These are phyloP conservation scores for Arachis monticola DNA, from an alignment of 331 rosid genomes.

Conservation along the genomic window DNA sequence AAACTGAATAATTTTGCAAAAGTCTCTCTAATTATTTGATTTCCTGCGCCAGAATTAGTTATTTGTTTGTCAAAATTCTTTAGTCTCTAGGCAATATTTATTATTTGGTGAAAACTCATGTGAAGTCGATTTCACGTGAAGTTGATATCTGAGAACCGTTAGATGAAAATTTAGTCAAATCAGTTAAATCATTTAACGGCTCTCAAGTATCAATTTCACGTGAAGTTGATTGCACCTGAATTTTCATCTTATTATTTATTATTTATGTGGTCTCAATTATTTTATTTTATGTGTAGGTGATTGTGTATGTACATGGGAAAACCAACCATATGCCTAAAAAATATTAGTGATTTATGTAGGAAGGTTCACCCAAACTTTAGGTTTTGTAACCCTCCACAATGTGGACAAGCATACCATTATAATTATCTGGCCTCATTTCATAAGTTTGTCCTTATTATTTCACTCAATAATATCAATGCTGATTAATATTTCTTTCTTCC, in stretches of 20 bases:
- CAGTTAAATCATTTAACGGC: too few relatives aligned
- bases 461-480: slow-evolving; percentile 38
- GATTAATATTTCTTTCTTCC: slow-evolving; percentile 13
- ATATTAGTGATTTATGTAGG: slow-evolving; percentile 45
- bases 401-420: slow-evolving; percentile 39
- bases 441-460: slow-evolving; percentile 51
- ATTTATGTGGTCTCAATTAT: slow-evolving; percentile 23
- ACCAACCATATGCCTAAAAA: slow-evolving; percentile 29
- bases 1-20: slow-evolving; percentile 35
- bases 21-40: slow-evolving; percentile 38
- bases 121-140: too few relatives aligned
- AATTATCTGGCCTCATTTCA: slow-evolving; percentile 43
- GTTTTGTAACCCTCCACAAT: slow-evolving; percentile 41
- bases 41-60: slow-evolving; percentile 29
- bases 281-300: slow-evolving; percentile 46
- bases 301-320: slow-evolving; percentile 64
- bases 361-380: slow-evolving; percentile 49
- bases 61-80: slow-evolving; percentile 46
- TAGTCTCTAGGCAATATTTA: slow-evolving; percentile 54
- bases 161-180: too few relatives aligned
- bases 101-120: too few relatives aligned
- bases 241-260: background rate
- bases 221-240: too few relatives aligned
- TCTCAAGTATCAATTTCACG: too few relatives aligned
- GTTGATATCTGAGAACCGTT: too few relatives aligned